Evolutionary conservation across 352 stramenopile genomes (phyloP).

Genomic region (Phytophthora melonis): DNA sequence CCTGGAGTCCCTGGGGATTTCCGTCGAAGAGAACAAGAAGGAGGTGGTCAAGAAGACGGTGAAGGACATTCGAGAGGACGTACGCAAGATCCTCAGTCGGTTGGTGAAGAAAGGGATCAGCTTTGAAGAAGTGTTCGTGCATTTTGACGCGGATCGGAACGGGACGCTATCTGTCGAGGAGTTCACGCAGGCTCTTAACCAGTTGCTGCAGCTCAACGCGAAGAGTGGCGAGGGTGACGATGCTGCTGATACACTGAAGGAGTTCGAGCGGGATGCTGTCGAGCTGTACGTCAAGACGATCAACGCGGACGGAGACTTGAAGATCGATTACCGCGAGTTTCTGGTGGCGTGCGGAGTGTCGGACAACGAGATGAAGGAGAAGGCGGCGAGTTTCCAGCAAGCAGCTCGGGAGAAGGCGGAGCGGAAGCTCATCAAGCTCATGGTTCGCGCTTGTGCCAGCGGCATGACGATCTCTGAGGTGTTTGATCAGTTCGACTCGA

Average conservation of each 20-base stretch:
- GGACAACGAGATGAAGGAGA: slow-evolving; percentile 22
- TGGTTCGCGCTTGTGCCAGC: slow-evolving; percentile 54
- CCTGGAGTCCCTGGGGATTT: slow-evolving; percentile 61
- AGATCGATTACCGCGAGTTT: slow-evolving; percentile 79
- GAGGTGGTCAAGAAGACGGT: slow-evolving; percentile 53
- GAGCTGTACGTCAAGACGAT: slow-evolving; percentile 53
- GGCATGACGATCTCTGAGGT: slow-evolving; percentile 67
- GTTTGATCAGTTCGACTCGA: slow-evolving; percentile 82
- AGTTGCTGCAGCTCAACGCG: slow-evolving; percentile 46
- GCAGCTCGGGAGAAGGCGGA: slow-evolving; percentile 37
- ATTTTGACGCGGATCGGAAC: slow-evolving; percentile 76
- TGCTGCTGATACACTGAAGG: slow-evolving; percentile 34
- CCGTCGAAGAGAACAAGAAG: slow-evolving; percentile 51
- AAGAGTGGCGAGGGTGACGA: neutral
- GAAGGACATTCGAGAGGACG: slow-evolving; percentile 53
- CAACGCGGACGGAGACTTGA: slow-evolving; percentile 68
- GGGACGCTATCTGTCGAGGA: slow-evolving; percentile 66
- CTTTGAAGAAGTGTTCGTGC: slow-evolving; percentile 68
- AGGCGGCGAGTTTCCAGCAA: slow-evolving; percentile 26
- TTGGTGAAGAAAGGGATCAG: slow-evolving; percentile 58
- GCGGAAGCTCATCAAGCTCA: slow-evolving; percentile 71
- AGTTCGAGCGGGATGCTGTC: slow-evolving; percentile 55
- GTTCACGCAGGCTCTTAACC: slow-evolving; percentile 58
- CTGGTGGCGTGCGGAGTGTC: slow-evolving; percentile 61
- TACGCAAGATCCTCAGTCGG: slow-evolving; percentile 60